Conservation (phyloP, 495 filamentous ascomycete genomes). For the Talaromyces trachyspermus region DNA sequence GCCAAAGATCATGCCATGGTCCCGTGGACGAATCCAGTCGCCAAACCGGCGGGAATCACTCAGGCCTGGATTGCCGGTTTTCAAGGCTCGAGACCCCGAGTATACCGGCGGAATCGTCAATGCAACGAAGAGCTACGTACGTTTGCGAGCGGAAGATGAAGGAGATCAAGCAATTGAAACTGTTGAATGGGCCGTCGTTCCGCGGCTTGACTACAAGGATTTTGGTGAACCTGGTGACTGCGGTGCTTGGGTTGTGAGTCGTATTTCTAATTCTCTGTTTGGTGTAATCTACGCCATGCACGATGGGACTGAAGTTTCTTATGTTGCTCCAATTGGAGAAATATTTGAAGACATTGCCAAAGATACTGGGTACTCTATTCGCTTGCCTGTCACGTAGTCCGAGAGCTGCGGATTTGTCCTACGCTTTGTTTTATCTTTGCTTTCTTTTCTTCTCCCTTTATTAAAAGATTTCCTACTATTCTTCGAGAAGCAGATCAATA, state of each 20-base stretch:
- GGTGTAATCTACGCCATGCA: neutral
- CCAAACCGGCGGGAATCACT: neutral
- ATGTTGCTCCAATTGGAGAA: neutral
- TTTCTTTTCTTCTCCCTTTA: too few species aligned
- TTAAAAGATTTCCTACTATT: too few species aligned
- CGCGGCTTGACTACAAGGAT: neutral
- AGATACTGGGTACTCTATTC: neutral
- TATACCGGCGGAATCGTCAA: neutral
- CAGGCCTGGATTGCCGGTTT: neutral
- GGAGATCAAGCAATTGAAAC: neutral
- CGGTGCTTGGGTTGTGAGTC: neutral
- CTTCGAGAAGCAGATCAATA: too few species aligned
- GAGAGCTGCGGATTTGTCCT: too few species aligned
- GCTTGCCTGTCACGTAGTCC: neutral
- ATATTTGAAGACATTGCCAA: neutral
- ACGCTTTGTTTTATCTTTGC: too few species aligned
- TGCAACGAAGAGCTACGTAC: neutral
- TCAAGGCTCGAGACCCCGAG: neutral
- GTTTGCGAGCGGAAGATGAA: neutral
- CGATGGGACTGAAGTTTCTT: neutral
- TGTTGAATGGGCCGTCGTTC: constrained; percentile 1
- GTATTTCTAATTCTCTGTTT: neutral
- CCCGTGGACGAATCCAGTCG: neutral
- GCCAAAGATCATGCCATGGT: neutral
- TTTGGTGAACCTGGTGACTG: neutral